Percentiles rank a stretch among this genome's conserved stretches.
These are phyloP conservation scores for Suillus brevipes DNA, from an alignment of 768 basidiomycete genomes.

Conservation along the genomic window DNA sequence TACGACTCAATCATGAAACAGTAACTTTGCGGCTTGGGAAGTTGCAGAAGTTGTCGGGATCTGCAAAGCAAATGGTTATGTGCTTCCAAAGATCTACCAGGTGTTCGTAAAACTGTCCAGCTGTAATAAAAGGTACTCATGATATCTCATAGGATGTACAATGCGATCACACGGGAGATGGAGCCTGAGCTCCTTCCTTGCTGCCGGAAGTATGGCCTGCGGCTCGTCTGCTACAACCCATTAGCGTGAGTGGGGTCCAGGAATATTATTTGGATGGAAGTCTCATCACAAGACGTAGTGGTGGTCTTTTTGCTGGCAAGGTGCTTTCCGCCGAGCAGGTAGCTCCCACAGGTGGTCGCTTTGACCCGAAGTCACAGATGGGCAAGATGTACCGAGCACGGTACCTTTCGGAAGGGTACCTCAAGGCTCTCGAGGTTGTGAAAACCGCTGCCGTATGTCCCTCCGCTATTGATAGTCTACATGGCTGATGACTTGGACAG, in stretches of 20 bases:
- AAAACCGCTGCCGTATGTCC: conserved; percentile 41
- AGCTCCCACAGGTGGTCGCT: conserved; percentile 40
- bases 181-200: conserved; percentile 55
- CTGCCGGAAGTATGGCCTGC: conserved; percentile 56
- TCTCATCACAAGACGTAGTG: conserved; percentile 25
- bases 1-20: neutral
- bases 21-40: conserved; percentile 61
- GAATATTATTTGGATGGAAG: neutral
- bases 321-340: conserved; percentile 36
- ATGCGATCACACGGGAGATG: conserved; percentile 47
- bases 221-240: conserved; percentile 58
- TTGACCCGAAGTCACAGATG: conserved; percentile 37
- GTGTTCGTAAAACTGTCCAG: conserved; percentile 36
- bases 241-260: conserved; percentile 38
- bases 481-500: conserved; percentile 20
- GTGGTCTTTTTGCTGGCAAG: conserved; percentile 60
- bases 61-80: conserved; percentile 53
- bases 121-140: neutral
- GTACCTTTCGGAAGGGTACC: conserved; percentile 44
- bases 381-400: conserved; percentile 48
- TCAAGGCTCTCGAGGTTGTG: conserved; percentile 43
- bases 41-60: conserved; percentile 59
- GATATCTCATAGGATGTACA: conserved; percentile 40
- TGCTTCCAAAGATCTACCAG: conserved; percentile 57
- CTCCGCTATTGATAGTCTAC: neutral